Evolutionary conservation across 2,329 filamentous ascomycete species (phyloP).

Genomic region (Shiraia bambusicola): DNA sequence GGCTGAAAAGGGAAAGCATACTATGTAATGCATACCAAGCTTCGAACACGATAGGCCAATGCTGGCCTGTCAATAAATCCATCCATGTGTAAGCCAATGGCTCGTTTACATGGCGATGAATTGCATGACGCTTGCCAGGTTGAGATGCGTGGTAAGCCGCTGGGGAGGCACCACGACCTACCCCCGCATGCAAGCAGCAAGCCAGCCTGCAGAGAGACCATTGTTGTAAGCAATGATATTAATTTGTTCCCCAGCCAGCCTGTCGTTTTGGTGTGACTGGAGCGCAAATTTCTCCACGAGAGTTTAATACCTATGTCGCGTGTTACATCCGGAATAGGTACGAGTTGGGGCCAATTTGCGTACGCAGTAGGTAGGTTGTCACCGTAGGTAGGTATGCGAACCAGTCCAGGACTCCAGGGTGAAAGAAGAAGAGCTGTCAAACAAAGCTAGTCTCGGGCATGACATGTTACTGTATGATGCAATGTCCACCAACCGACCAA

Average conservation of each 20-base stretch:
- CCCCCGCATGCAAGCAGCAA: slow-evolving; percentile 10
- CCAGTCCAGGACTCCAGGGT: no score
- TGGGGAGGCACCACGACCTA: slow-evolving; percentile 7
- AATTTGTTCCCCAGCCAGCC: slow-evolving; percentile 9
- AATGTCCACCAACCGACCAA: no score
- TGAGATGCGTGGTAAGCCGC: slow-evolving; percentile 16
- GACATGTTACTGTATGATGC: no score
- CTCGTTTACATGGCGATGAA: slow-evolving; percentile 4
- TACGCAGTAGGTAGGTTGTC: no score
- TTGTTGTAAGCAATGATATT: slow-evolving; percentile 1
- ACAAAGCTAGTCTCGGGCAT: no score
- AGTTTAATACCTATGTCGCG: no score
- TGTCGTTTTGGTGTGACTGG: background rate
- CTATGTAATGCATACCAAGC: slow-evolving; percentile 10
- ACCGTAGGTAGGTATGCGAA: no score
- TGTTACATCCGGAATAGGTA: no score
- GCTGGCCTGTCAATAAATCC: slow-evolving; percentile 17
- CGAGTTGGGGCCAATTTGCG: no score
- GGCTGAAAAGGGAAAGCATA: slow-evolving; percentile 15
- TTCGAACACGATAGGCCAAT: slow-evolving; percentile 13
- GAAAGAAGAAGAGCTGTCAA: no score
- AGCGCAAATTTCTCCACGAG: no score
- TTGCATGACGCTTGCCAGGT: slow-evolving; percentile 21
- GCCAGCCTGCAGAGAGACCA: slow-evolving; percentile 3
- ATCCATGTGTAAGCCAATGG: slow-evolving; percentile 12